Conservation (phyloP, 768 basidiomycete genomes). For the Lepiota venenata region DNA sequence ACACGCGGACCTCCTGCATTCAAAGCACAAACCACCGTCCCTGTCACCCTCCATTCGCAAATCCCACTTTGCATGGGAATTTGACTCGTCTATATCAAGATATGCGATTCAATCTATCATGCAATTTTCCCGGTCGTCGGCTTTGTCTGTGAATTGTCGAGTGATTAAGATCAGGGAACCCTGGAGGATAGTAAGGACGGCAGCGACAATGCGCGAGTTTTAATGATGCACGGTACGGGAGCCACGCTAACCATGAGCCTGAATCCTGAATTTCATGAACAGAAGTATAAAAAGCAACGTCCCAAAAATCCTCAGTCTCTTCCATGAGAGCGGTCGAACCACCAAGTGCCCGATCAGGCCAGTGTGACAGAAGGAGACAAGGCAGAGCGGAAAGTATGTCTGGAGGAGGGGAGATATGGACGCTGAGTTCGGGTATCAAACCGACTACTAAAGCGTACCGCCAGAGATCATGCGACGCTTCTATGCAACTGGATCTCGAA, state of each 20-base stretch:
- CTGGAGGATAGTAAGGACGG: slow-evolving; percentile 17
- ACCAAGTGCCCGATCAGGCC: no score
- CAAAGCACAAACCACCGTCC: slow-evolving; percentile 4
- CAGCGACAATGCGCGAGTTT: slow-evolving; percentile 23
- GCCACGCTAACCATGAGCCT: slow-evolving; percentile 47
- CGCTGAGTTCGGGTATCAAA: slow-evolving; percentile 13
- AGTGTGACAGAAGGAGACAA: background rate
- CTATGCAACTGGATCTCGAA: slow-evolving; percentile 13
- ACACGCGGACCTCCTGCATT: slow-evolving; percentile 72
- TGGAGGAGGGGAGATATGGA: slow-evolving; percentile 10
- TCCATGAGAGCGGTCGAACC: background rate
- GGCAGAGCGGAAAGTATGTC: background rate
- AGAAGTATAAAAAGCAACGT: slow-evolving; percentile 14
- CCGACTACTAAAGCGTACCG: slow-evolving; percentile 16
- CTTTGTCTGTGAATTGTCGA: background rate
- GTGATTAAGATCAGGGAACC: background rate
- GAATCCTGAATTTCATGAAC: slow-evolving; percentile 40
- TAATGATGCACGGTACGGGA: slow-evolving; percentile 47
- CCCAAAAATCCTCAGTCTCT: slow-evolving; percentile 3
- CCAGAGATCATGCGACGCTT: slow-evolving; percentile 20
- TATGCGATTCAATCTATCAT: slow-evolving; percentile 22
- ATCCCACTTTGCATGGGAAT: slow-evolving; percentile 21
- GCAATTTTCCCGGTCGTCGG: slow-evolving; percentile 42
- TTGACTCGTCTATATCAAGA: slow-evolving; percentile 28
- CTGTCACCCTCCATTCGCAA: slow-evolving; percentile 17